phyloP scores from a whole-genome alignment of 2,329 filamentous ascomycete genomes.

The Dothidotthia symphoricarpi region DNA sequence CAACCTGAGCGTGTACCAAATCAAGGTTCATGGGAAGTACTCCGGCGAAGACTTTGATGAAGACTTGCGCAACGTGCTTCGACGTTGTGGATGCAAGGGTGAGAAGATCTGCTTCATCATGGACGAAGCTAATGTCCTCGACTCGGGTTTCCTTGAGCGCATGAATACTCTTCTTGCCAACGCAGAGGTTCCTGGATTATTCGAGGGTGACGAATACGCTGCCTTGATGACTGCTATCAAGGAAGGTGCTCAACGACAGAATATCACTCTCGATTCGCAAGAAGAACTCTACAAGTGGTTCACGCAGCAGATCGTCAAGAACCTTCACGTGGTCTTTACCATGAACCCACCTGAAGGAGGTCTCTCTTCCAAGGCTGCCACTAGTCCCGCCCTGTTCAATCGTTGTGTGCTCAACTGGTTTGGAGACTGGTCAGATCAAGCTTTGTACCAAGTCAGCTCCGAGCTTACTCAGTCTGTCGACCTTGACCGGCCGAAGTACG shows the following conservation, averaged over 20 bases:
- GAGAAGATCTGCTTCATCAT: conserved; percentile 99
- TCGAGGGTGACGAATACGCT: conserved; percentile 97
- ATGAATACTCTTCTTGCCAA: conserved; percentile 99
- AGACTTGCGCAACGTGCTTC: conserved; percentile 88
- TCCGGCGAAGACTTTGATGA: conserved; percentile 98
- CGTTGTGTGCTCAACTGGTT: conserved; percentile 99
- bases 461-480: conserved; percentile 97
- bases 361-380: conserved; percentile 91
- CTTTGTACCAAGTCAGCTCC: conserved; percentile 93
- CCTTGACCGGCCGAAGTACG: conserved; percentile 81
- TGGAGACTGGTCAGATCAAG: conserved; percentile 99
- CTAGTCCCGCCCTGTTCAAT: conserved; percentile 97
- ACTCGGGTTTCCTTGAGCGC: conserved; percentile 96
- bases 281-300: conserved; percentile 99
- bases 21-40: conserved; percentile 99
- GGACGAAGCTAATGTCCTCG: conserved; percentile 97
- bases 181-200: conserved; percentile 97
- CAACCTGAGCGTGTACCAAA: conserved; percentile 96
- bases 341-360: conserved; percentile 99
- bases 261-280: conserved; percentile 89
- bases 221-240: conserved; percentile 99
- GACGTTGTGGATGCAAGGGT: conserved; percentile 92
- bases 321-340: conserved; percentile 97
- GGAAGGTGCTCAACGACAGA: conserved; percentile 94
- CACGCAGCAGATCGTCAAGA: conserved; percentile 98